Conservation (phyloP, 75 land plant species). For the Larix kaempferi region DNA sequence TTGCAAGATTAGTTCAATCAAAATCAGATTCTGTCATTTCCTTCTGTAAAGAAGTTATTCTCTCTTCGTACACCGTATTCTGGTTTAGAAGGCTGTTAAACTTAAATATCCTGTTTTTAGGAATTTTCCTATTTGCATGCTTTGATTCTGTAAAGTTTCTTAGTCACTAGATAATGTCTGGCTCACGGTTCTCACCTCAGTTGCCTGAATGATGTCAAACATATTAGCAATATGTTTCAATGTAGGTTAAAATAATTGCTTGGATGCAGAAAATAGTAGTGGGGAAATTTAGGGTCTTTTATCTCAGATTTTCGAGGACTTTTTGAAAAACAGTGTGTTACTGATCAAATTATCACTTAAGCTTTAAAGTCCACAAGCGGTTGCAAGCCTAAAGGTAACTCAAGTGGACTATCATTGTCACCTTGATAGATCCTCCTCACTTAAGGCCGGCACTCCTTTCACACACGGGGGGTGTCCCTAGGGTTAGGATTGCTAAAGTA, state of each 20-base stretch:
- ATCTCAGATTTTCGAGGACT: no score
- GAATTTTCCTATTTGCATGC: not conserved
- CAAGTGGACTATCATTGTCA: no score
- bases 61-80: not conserved
- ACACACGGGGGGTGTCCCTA: no score
- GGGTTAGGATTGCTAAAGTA: no score
- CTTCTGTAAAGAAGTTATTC: not conserved
- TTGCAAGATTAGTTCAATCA: not conserved
- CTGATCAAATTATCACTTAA: no score
- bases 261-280: no score
- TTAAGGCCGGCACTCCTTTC: no score
- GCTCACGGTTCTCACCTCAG: not conserved
- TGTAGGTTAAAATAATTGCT: not conserved
- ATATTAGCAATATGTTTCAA: not conserved
- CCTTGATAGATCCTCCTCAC: no score
- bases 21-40: not conserved
- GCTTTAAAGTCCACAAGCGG: no score
- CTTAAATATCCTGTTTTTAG: not conserved
- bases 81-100: not conserved
- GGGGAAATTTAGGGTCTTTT: no score
- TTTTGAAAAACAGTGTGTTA: no score
- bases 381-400: no score
- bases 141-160: not conserved
- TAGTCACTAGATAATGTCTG: not conserved
- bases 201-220: not conserved